Percentiles rank a stretch among this genome's conserved stretches.
Evolutionary conservation across 2,329 filamentous ascomycete genomes (phyloP).

Genomic region (Colletotrichum coccodes): DNA sequence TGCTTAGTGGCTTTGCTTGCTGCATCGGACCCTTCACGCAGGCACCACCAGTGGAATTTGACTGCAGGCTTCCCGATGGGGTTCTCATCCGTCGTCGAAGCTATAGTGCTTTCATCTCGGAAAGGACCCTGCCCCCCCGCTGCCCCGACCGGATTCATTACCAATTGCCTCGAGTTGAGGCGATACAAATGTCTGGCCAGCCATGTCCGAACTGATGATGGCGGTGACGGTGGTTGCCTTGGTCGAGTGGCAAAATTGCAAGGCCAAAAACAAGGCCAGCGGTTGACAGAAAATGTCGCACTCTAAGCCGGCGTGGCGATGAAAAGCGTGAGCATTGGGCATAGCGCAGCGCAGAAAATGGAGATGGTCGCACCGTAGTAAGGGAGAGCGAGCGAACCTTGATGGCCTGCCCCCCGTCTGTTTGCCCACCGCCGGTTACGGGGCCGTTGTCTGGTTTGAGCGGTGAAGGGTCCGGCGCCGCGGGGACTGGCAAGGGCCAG

Average conservation of each 20-base stretch:
- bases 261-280: not conserved
- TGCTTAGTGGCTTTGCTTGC: not conserved
- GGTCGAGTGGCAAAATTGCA: conserved; percentile 1
- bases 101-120: conserved; percentile 27
- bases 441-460: conserved; percentile 26
- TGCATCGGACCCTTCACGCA: not conserved
- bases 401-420: conserved; percentile 18
- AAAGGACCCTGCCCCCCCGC: conserved; percentile 2
- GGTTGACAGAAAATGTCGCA: conserved; percentile 12
- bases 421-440: conserved; percentile 20
- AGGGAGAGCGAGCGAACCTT: conserved; percentile 11
- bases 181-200: not conserved
- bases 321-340: not conserved
- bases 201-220: not conserved
- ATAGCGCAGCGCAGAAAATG: conserved; percentile 7
- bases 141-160: not conserved
- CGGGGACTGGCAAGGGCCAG: conserved; percentile 18
- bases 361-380: not conserved
- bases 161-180: conserved; percentile 11
- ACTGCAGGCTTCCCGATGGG: conserved; percentile 9
- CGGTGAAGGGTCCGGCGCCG: conserved; percentile 29
- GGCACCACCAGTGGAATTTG: not conserved
- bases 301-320: not conserved
- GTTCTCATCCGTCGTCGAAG: not conserved
- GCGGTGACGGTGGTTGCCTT: conserved; percentile 9